Conservation (phyloP, 1,284 basidiomycete species). For the Microbotryum lychnidis-dioicae region DNA sequence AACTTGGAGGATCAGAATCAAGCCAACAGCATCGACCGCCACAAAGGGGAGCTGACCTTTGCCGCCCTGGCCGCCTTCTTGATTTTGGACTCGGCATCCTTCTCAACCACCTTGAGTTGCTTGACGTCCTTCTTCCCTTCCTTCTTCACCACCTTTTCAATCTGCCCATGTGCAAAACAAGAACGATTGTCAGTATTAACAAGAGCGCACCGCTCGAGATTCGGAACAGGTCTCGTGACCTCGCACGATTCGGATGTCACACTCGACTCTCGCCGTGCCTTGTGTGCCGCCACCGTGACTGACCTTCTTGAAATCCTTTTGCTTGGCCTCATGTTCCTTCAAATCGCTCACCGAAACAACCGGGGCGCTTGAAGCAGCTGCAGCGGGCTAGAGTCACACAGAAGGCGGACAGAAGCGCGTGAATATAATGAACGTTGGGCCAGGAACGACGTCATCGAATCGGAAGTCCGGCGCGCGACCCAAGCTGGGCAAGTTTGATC, state of each 20-base stretch:
- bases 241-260: not conserved
- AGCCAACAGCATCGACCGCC: not conserved
- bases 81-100: constrained; percentile 1
- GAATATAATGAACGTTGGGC: no score
- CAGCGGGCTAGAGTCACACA: no score
- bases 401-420: no score
- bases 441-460: no score
- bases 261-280: not conserved
- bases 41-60: constrained; percentile 9
- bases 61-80: constrained; percentile 23
- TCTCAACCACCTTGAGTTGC: constrained; percentile 2
- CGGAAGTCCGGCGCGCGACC: no score
- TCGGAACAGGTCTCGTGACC: not conserved
- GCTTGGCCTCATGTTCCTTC: no score
- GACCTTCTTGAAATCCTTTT: no score
- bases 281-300: not conserved
- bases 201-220: not conserved
- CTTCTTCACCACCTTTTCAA: constrained; percentile 18
- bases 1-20: no score
- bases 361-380: no score
- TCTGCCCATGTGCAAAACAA: not conserved
- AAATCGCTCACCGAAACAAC: no score
- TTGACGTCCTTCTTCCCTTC: constrained; percentile 19
- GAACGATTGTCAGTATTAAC: not conserved
- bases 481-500: no score